Evolutionary conservation across 345 rosid species (phyloP).

Genomic region (Viola odorata): DNA sequence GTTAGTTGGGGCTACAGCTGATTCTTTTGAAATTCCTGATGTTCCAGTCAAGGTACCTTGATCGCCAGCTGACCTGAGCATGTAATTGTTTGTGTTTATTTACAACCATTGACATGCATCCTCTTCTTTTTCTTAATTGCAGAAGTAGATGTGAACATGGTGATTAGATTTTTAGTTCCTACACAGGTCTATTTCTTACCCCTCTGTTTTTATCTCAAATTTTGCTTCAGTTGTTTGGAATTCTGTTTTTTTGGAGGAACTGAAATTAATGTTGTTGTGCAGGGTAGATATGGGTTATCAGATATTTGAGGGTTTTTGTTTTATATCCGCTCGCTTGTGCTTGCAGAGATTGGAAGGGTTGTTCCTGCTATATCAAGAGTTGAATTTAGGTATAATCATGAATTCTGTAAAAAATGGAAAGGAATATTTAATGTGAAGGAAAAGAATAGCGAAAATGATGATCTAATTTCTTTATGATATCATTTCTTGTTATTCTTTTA

Average conservation of each 20-base stretch:
- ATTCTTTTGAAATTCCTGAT: conserved; percentile 43
- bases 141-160: neutral
- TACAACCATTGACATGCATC: too few species aligned
- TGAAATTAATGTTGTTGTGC: conserved; percentile 31
- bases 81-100: too few species aligned
- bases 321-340: neutral
- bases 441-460: conserved; percentile 14
- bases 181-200: neutral
- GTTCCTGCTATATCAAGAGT: conserved; percentile 20
- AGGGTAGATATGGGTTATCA: conserved; percentile 27
- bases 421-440: neutral
- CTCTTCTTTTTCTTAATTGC: neutral
- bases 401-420: conserved; percentile 9
- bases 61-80: neutral
- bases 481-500: conserved; percentile 2
- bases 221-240: conserved; percentile 1
- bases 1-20: conserved; percentile 74
- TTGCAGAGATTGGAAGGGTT: conserved; percentile 12
- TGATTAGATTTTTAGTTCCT: neutral
- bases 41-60: neutral
- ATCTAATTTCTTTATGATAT: conserved; percentile 9
- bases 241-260: conserved; percentile 8
- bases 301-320: conserved; percentile 1
- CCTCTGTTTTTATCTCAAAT: neutral
- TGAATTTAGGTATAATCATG: conserved; percentile 31